A percentile compares a stretch with the other conserved stretches of the same genome.
Conservation (phyloP, 2,329 filamentous ascomycete species). For the Stemphylium lycopersici region DNA sequence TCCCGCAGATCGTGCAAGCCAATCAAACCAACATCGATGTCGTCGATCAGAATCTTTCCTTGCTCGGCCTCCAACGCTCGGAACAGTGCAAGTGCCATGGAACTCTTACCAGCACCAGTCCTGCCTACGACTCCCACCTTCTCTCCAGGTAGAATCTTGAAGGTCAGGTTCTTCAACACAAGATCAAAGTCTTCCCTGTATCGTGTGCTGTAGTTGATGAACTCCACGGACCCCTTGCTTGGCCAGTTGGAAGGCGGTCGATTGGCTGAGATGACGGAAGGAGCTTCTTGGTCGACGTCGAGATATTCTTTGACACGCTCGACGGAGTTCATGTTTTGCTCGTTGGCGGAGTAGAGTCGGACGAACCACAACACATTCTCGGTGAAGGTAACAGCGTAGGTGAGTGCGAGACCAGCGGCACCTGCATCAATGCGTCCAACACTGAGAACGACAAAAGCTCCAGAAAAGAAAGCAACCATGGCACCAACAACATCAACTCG, state of each 20-base stretch:
- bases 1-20: constrained; percentile 92
- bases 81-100: constrained; percentile 90
- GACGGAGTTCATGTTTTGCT: constrained; percentile 99
- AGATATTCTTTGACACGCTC: constrained; percentile 98
- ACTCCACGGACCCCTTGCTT: constrained; percentile 81
- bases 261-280: constrained; percentile 75
- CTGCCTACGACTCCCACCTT: constrained; percentile 96
- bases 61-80: constrained; percentile 88
- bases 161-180: constrained; percentile 81
- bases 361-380: constrained; percentile 98
- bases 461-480: constrained; percentile 90
- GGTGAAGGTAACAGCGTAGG: constrained; percentile 94
- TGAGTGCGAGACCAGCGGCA: constrained; percentile 89
- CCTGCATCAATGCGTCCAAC: constrained; percentile 86
- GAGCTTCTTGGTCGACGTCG: constrained; percentile 92
- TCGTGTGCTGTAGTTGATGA: constrained; percentile 84
- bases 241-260: constrained; percentile 85
- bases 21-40: constrained; percentile 86
- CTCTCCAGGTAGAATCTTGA: constrained; percentile 83
- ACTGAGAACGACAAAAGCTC: constrained; percentile 85
- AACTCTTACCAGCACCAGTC: constrained; percentile 96
- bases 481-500: constrained; percentile 90
- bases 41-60: constrained; percentile 89
- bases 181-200: constrained; percentile 88
- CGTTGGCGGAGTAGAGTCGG: constrained; percentile 89